Evolutionary conservation across 805 yeast genomes (phyloP).

Genomic region (Blastobotrys terrestris): DNA sequence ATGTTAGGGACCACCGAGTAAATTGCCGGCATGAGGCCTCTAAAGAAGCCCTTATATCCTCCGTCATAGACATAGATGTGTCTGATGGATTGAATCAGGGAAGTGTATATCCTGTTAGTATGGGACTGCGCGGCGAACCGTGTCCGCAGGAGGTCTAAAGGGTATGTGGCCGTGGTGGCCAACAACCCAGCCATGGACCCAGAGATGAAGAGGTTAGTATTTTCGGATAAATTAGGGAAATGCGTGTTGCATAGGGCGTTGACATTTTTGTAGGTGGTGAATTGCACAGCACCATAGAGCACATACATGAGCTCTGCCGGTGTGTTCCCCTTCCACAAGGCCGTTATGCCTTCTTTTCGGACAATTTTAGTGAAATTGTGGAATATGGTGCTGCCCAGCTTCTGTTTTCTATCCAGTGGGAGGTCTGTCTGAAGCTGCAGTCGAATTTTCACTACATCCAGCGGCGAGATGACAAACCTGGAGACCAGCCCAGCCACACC

Average conservation of each 20-base stretch:
- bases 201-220: slow-evolving; percentile 46
- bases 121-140: slow-evolving; percentile 63
- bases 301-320: slow-evolving; percentile 88
- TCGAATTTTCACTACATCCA: slow-evolving; percentile 73
- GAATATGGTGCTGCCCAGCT: slow-evolving; percentile 19
- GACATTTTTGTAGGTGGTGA: slow-evolving; percentile 57
- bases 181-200: slow-evolving; percentile 75
- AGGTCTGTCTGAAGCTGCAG: slow-evolving; percentile 49
- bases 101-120: slow-evolving; percentile 21
- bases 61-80: slow-evolving; percentile 33
- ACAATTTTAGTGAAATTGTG: slow-evolving; percentile 39
- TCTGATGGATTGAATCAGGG: slow-evolving; percentile 26
- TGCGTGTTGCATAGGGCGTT: slow-evolving; percentile 39
- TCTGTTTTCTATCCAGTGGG: neutral
- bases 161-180: slow-evolving; percentile 74
- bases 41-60: slow-evolving; percentile 43
- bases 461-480: slow-evolving; percentile 64
- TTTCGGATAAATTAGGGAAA: slow-evolving; percentile 28
- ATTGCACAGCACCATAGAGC: slow-evolving; percentile 79
- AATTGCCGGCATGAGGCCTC: slow-evolving; percentile 46
- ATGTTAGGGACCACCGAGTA: slow-evolving; percentile 62
- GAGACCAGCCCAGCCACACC: slow-evolving; percentile 60
- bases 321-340: slow-evolving; percentile 93
- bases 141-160: slow-evolving; percentile 85
- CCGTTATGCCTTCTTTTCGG: slow-evolving; percentile 60